Conservation (phyloP, 129 eudicot genomes). For the Chrysanthemum seticuspe region DNA sequence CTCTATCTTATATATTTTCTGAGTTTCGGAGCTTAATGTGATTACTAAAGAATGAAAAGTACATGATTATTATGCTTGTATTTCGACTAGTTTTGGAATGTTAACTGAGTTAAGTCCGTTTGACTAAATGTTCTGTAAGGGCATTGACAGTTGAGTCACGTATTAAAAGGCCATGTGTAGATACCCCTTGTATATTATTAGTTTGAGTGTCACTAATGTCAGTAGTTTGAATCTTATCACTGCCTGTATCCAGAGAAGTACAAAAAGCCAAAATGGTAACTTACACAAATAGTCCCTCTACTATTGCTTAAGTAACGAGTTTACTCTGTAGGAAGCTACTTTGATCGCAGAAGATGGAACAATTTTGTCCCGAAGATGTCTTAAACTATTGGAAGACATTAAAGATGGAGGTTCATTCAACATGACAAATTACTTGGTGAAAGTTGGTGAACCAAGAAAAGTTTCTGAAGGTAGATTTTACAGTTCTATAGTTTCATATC, state of each 20-base stretch:
- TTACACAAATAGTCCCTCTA: slow-evolving; percentile 3
- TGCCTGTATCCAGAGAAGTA: neutral
- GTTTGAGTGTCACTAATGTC: too few species aligned
- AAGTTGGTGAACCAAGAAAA: slow-evolving; percentile 52
- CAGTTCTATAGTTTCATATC: slow-evolving; percentile 2
- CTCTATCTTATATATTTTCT: neutral
- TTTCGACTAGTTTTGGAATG: neutral
- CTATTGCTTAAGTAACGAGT: slow-evolving; percentile 6
- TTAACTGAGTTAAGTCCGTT: neutral
- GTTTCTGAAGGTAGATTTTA: slow-evolving; percentile 33
- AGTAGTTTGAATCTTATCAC: neutral
- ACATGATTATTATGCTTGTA: neutral
- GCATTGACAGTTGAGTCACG: neutral
- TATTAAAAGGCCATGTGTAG: neutral
- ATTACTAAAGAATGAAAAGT: neutral
- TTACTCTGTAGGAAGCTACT: slow-evolving; percentile 36
- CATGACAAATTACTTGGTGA: slow-evolving; percentile 50
- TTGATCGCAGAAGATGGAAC: slow-evolving; percentile 60
- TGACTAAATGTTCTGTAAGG: neutral
- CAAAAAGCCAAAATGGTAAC: slow-evolving; percentile 2
- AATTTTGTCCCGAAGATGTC: slow-evolving; percentile 41
- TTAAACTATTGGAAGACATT: slow-evolving; percentile 45
- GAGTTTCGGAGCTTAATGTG: neutral
- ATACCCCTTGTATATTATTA: neutral
- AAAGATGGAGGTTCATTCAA: slow-evolving; percentile 43